Conservation (phyloP, 805 yeast species). For the Sugiyamaella qingdaonensis region DNA sequence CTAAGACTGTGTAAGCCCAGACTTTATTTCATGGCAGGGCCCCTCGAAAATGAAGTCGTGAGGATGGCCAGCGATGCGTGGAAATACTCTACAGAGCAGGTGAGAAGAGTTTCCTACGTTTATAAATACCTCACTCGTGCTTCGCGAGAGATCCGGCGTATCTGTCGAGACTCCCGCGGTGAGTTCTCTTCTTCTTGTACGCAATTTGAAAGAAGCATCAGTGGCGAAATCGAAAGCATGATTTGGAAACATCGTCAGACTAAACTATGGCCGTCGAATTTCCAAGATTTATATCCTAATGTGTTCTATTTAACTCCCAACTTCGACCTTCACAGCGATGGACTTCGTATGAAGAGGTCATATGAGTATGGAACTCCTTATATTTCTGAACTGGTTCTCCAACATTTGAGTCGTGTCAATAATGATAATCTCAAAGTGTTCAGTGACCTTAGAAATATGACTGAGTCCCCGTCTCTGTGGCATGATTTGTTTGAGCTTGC, state of each 20-base stretch:
- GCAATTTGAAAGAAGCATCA: background rate
- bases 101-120: background rate
- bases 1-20: background rate
- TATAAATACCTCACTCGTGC: background rate
- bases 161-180: background rate
- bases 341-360: background rate
- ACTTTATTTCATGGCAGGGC: background rate
- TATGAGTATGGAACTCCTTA: background rate
- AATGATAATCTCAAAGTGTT: background rate
- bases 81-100: background rate
- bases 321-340: too few species aligned
- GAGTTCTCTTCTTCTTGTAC: background rate
- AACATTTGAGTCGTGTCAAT: background rate
- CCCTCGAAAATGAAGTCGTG: background rate
- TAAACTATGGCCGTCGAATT: background rate
- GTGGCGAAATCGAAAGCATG: background rate
- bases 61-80: background rate
- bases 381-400: background rate
- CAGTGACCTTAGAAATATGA: background rate
- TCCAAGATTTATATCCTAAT: background rate
- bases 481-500: background rate
- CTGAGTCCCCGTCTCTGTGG: background rate
- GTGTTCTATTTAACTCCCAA: background rate
- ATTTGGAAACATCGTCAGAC: background rate
- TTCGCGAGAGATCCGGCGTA: background rate